These are phyloP conservation scores for Plectosphaerella plurivora DNA, from an alignment of 2,329 filamentous ascomycete genomes.

Conservation along the genomic window DNA sequence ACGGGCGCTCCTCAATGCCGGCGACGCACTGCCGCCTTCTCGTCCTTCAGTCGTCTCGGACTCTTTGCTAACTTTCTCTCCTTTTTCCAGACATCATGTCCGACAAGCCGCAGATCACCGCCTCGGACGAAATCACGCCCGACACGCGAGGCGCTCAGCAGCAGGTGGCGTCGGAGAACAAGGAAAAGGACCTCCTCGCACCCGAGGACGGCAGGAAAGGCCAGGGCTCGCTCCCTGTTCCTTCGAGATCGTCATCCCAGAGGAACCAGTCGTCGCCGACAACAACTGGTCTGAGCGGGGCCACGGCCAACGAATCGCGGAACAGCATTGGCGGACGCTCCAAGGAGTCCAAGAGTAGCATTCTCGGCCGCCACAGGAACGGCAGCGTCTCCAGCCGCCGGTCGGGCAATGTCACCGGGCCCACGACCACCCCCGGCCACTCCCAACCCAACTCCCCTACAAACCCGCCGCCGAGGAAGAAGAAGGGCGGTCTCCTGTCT, in stretches of 20 bases:
- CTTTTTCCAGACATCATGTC: constrained; percentile 19
- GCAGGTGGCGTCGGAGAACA: constrained; percentile 33
- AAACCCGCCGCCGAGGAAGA: constrained; percentile 47
- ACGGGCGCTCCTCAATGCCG: too few species aligned
- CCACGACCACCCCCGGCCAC: constrained; percentile 41
- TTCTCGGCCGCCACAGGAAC: constrained; percentile 58
- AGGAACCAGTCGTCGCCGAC: constrained; percentile 56
- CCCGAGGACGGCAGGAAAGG: constrained; percentile 46
- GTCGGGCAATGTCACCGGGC: constrained; percentile 46
- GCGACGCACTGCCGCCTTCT: too few species aligned
- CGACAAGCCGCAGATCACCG: constrained; percentile 20
- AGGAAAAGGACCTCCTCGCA: constrained; percentile 35
- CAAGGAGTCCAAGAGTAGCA: constrained; percentile 62
- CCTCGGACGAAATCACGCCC: constrained; percentile 20
- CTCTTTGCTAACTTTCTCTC: too few species aligned
- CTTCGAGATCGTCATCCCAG: constrained; percentile 59
- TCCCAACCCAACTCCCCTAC: constrained; percentile 50
- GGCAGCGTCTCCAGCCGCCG: constrained; percentile 64
- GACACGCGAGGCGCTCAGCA: constrained; percentile 18
- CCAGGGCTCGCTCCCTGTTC: constrained; percentile 50
- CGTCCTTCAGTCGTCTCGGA: too few species aligned
- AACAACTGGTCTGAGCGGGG: constrained; percentile 55
- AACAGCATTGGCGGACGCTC: constrained; percentile 62
- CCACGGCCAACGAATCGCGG: constrained; percentile 52
- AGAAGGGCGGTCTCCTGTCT: constrained; percentile 48